Percentiles rank a stretch among this genome's conserved stretches.
Evolutionary conservation across 2,329 filamentous ascomycete species (phyloP).

Genomic region (Diaporthe sp.): DNA sequence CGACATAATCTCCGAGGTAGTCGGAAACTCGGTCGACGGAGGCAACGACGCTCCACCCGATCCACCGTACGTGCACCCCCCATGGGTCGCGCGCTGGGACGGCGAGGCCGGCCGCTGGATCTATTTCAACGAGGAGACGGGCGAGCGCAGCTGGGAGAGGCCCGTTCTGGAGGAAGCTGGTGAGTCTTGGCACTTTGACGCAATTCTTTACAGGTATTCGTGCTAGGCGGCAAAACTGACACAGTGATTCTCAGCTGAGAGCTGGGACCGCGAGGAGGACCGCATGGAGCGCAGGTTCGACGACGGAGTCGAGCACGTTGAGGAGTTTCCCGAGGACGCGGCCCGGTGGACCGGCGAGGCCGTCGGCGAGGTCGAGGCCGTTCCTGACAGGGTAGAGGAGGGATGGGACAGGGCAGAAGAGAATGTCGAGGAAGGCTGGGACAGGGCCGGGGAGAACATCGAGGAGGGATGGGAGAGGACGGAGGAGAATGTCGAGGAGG

Average conservation of each 20-base stretch:
- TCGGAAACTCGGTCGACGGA: constrained; percentile 19
- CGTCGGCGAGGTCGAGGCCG: constrained; percentile 29
- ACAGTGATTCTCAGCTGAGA: not conserved
- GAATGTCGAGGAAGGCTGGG: constrained; percentile 21
- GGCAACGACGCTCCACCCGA: constrained; percentile 32
- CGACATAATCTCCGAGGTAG: constrained; percentile 32
- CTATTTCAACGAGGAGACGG: constrained; percentile 39
- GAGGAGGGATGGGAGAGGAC: constrained; percentile 34
- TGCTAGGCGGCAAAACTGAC: not conserved
- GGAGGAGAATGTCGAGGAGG: constrained; percentile 29
- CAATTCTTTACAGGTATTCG: fast-evolving
- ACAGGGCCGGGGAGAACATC: constrained; percentile 26
- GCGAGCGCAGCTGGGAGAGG: constrained; percentile 38
- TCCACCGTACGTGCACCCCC: constrained; percentile 36
- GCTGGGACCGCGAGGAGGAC: constrained; percentile 33
- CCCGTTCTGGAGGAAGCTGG: constrained; percentile 38
- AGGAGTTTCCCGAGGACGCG: constrained; percentile 37
- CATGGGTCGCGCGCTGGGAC: constrained; percentile 37
- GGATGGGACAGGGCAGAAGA: constrained; percentile 35
- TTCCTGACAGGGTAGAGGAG: constrained; percentile 31
- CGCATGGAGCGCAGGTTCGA: constrained; percentile 36
- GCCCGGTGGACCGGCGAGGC: constrained; percentile 39
- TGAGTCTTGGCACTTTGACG: not conserved
- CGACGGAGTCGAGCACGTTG: constrained; percentile 32
- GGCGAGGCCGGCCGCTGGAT: constrained; percentile 37